Base-by-base conservation (phyloP, 2,329 filamentous ascomycete genomes). In the Pseudogymnoascus pannorum region DNA sequence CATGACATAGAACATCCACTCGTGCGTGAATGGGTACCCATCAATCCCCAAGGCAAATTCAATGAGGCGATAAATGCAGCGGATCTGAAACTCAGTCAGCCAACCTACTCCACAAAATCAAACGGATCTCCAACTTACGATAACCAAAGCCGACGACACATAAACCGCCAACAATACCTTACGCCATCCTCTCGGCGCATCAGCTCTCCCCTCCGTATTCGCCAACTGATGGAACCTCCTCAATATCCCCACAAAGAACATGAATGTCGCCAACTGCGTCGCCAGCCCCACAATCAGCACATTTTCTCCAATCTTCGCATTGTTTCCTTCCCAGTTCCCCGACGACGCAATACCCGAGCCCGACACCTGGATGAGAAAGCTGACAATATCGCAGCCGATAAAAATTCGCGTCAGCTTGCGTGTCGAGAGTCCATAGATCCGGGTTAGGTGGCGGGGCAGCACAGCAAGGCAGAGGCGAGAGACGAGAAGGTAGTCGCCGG, bases 1-100 rank as follows among this genome's bases (percentile, higher is more conserved):
- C 12, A 83, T 77, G 2, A 76, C 74, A 73, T 79, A 83, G 61
- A 83, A 78, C 26, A 78, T 76, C 77, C 80, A 82, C 64, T 83
- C 80, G 20, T 79, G 76, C 3, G 68, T 73, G 65, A 81, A 79
- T 1, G 78, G 70, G 65, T 83, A 83, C 14, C 76, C 74, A 5
- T 79, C 70, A n/a, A 77, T 78, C 0, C 80, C 80, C 35, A 80
- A 74, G 0, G 77, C 76, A 63, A 82, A 82, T 64, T 83, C 80
- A 57, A 79, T 74, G 3, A 79, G 75, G n/a, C 80, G 76, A 63
- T 79, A 83, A 26, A 81, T 73, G n/a, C 77, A 81, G 12, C 80
- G 78, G 3, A 80, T 64, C 72, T 81, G 69, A 40, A 70, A 70
- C 35, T 69, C 65, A 54, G 18, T 40, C 24, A 54, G 44, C 24